Conservation (phyloP, 768 basidiomycete genomes). For the Kwoniella sp. region DNA sequence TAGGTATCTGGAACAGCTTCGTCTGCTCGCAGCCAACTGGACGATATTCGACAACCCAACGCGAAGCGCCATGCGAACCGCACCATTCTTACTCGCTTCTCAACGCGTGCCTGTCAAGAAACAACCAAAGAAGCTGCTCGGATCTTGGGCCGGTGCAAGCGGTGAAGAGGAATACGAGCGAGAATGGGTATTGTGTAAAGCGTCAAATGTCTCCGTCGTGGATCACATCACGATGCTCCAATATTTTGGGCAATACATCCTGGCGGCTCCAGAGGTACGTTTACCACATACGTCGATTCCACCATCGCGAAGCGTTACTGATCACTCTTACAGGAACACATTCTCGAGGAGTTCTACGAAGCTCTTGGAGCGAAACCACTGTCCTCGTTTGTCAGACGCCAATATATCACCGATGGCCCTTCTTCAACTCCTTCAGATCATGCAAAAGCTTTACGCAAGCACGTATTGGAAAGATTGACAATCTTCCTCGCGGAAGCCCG, state of each 20-base stretch:
- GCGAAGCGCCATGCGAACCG: slow-evolving; percentile 67
- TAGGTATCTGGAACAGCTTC: slow-evolving; percentile 79
- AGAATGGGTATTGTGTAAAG: slow-evolving; percentile 69
- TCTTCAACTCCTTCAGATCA: slow-evolving; percentile 26
- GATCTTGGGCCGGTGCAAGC: slow-evolving; percentile 6
- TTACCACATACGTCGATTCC: too few species aligned
- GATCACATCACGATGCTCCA: slow-evolving; percentile 83
- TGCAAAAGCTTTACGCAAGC: slow-evolving; percentile 43
- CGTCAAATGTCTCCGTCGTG: slow-evolving; percentile 72
- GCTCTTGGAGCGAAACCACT: slow-evolving; percentile 75
- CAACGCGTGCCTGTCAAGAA: slow-evolving; percentile 63
- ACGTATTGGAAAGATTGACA: slow-evolving; percentile 73
- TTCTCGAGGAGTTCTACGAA: slow-evolving; percentile 84
- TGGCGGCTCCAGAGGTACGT: slow-evolving; percentile 57
- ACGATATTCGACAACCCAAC: slow-evolving; percentile 59
- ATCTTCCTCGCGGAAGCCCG: slow-evolving; percentile 86
- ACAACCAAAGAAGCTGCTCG: slow-evolving; percentile 21
- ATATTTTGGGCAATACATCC: slow-evolving; percentile 74
- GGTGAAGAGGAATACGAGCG: slow-evolving; percentile 41
- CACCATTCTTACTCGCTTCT: slow-evolving; percentile 73
- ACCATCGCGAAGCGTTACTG: too few species aligned
- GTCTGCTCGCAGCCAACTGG: slow-evolving; percentile 79
- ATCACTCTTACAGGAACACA: slow-evolving; percentile 74
- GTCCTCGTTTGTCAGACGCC: slow-evolving; percentile 73
- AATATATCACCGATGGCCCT: slow-evolving; percentile 62